Percentiles rank a stretch among this genome's conserved stretches.
Evolutionary conservation across 441 rosid genomes (phyloP).

Genomic region (Codiaeum variegatum): DNA sequence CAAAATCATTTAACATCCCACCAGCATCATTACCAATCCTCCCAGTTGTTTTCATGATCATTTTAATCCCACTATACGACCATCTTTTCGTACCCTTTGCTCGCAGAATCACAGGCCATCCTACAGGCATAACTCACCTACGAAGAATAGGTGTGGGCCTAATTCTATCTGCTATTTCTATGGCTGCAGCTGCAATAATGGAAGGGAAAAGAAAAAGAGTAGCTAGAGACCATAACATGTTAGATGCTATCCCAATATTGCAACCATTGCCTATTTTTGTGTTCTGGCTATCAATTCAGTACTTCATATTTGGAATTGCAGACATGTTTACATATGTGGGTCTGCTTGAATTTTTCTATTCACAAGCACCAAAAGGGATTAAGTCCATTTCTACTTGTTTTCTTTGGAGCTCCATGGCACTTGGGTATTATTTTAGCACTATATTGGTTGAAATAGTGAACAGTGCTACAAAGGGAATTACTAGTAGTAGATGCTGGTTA

Average conservation of each 20-base stretch:
- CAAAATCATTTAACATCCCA: slow-evolving; percentile 37
- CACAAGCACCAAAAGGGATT: slow-evolving; percentile 50
- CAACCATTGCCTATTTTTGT: slow-evolving; percentile 49
- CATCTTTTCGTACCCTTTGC: slow-evolving; percentile 36
- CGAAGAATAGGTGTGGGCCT: slow-evolving; percentile 61
- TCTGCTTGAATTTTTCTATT: slow-evolving; percentile 55
- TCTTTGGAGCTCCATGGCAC: slow-evolving; percentile 59
- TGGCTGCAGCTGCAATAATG: slow-evolving; percentile 46
- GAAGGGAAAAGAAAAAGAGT: slow-evolving; percentile 49
- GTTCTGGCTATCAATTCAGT: slow-evolving; percentile 58
- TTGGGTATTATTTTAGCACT: slow-evolving; percentile 49
- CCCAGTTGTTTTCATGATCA: slow-evolving; percentile 43
- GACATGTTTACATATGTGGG: slow-evolving; percentile 58
- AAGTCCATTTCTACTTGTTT: slow-evolving; percentile 58
- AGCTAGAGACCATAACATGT: slow-evolving; percentile 46
- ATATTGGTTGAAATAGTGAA: slow-evolving; percentile 47
- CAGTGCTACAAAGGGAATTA: slow-evolving; percentile 31
- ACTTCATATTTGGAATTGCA: slow-evolving; percentile 55
- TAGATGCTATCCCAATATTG: slow-evolving; percentile 37
- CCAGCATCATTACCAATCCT: slow-evolving; percentile 58
- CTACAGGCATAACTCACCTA: slow-evolving; percentile 50
- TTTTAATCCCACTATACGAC: slow-evolving; percentile 47
- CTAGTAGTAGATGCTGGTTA: slow-evolving; percentile 52
- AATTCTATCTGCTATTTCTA: slow-evolving; percentile 39
- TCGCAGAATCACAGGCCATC: slow-evolving; percentile 42